Base-by-base conservation (phyloP, 2,329 filamentous ascomycete genomes). In the Cordyceps militaris region DNA sequence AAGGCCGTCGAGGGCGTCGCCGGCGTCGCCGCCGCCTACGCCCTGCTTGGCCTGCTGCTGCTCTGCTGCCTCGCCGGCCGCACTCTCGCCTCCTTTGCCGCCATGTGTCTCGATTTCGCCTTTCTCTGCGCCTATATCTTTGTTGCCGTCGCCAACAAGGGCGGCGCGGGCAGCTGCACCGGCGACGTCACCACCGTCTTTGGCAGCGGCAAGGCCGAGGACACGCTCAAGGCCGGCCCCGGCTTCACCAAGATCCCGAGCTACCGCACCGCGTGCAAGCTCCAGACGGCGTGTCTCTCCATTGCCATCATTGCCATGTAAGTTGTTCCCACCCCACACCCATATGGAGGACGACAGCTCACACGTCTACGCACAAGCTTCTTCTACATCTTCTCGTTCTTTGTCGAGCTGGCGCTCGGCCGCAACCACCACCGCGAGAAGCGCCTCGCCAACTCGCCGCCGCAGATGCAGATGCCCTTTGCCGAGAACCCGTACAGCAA, bases 61-160 rank as follows among this genome's bases (percentile, higher is more conserved):
- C 86, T 93, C 9, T 91, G 89, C 76, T 94, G 84, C 68, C 74
- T 96, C 6, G 90, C 88, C 36, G 91, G 91, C 28, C 80, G 88
- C 60, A 77, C 80, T 4, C 77, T 93, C 70, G 87, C 91, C 60
- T 88, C 88, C 3, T 79, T 86, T 66, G 62, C 94, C 56, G 88
- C 83, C 62, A 83, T 96, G 61, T 61, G 92, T 24, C 77, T 97
- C 49, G 90, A 97, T 67, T 65, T 94, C 55, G 81, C 81, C 66
- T 96, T 96, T 71, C 74, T 84, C 54, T 89, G 81, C 42, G 84
- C 79, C 59, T 94, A 94, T 76, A 82, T 95, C 67, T 95, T 91
- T 67, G 82, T 97, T 60, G 90, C 91, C 1, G 77, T 86, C 50
- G 79, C 89, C 61, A 92, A 89, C 60, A 81, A 87, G 38, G 73